Conservation (phyloP, 441 rosid genomes). For the Syzygium malaccense region DNA sequence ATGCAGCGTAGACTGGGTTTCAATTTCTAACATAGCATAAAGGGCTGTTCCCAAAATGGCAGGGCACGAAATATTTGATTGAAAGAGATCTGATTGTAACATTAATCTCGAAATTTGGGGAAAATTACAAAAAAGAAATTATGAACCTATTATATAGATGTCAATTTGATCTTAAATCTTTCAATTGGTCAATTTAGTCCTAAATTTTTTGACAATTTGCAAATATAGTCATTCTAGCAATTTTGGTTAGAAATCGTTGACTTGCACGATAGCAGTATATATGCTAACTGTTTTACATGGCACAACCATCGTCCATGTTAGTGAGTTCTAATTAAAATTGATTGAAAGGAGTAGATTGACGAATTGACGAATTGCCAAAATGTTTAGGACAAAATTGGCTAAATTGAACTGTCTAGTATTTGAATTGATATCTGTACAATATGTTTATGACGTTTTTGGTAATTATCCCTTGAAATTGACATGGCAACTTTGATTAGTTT, state of each 20-base stretch:
- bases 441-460: too few relatives aligned
- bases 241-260: fast-evolving
- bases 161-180: not conserved
- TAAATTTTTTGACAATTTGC: not conserved
- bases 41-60: not conserved
- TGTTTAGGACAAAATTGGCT: too few relatives aligned
- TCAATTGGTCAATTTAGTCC: not conserved
- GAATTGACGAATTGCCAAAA: too few relatives aligned
- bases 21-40: not conserved
- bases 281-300: fast-evolving
- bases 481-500: not conserved
- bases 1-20: not conserved
- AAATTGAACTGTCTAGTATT: too few relatives aligned
- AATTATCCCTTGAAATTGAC: not conserved
- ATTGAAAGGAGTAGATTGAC: too few relatives aligned
- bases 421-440: too few relatives aligned
- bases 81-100: not conserved
- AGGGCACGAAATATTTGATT: not conserved
- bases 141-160: not conserved
- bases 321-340: too few relatives aligned
- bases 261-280: too few relatives aligned
- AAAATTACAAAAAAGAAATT: not conserved
- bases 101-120: not conserved
- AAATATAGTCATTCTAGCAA: not conserved
- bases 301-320: fast-evolving